These are phyloP conservation scores for Cladosporium sp. DNA, from an alignment of 2,329 filamentous ascomycete species.

Conservation along the genomic window DNA sequence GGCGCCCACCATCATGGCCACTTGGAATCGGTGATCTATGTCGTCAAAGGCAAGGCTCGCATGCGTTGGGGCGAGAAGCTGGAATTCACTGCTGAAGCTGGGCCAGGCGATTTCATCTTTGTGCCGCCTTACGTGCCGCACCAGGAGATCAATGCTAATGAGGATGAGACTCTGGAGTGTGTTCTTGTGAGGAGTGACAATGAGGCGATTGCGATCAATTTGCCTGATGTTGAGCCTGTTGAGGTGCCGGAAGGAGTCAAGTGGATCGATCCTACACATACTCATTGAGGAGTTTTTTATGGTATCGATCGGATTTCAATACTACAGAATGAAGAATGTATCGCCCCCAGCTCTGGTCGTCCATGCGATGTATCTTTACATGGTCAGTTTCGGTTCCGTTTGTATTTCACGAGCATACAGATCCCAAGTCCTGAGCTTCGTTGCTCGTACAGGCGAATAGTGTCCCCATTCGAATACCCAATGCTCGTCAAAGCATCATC, in stretches of 20 bases:
- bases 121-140: slow-evolving; percentile 50
- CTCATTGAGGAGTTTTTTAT: no score
- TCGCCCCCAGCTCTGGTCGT: neutral
- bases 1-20: slow-evolving; percentile 51
- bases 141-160: slow-evolving; percentile 50
- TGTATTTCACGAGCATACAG: neutral
- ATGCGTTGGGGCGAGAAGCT: slow-evolving; percentile 51
- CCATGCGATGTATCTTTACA: neutral
- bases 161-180: slow-evolving; percentile 47
- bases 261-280: slow-evolving; percentile 50
- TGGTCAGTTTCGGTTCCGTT: neutral
- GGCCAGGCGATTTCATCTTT: slow-evolving; percentile 51
- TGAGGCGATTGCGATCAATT: slow-evolving; percentile 49
- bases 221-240: slow-evolving; percentile 47
- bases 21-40: slow-evolving; percentile 50
- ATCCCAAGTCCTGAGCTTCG: neutral
- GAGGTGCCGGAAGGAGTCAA: slow-evolving; percentile 48
- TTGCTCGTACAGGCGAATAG: neutral
- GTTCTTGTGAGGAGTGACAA: slow-evolving; percentile 47
- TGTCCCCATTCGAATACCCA: neutral
- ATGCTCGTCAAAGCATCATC: no score
- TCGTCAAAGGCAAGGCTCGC: slow-evolving; percentile 47
- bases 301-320: no score
- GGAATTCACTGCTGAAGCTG: slow-evolving; percentile 50
- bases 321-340: no score